Evolutionary conservation across 140 eudicot species (phyloP).

Genomic region (Oenanthe javanica): DNA sequence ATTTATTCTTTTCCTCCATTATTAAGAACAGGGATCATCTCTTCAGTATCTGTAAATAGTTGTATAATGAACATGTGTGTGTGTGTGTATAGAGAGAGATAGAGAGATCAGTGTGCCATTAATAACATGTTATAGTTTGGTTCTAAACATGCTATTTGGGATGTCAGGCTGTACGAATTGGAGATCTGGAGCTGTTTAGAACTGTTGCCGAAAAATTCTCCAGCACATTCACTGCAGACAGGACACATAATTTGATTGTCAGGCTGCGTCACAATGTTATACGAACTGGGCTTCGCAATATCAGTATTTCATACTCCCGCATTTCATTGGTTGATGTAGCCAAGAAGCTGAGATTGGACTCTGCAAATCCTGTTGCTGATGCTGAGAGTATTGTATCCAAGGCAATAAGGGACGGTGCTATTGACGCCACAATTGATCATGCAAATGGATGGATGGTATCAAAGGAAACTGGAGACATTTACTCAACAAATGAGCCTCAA

Average conservation of each 20-base stretch:
- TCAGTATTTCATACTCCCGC: slow-evolving; percentile 86
- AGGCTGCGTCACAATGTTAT: slow-evolving; percentile 92
- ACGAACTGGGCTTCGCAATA: slow-evolving; percentile 81
- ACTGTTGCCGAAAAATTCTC: slow-evolving; percentile 69
- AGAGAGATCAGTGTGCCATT: neutral
- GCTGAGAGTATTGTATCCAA: slow-evolving; percentile 89
- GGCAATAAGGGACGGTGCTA: slow-evolving; percentile 95
- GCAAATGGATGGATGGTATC: slow-evolving; percentile 91
- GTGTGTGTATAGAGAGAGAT: neutral
- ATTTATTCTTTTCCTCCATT: neutral
- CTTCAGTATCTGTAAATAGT: neutral
- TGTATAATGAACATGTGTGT: neutral
- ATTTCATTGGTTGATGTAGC: slow-evolving; percentile 86
- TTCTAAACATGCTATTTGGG: neutral
- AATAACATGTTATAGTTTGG: neutral
- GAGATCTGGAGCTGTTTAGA: slow-evolving; percentile 80
- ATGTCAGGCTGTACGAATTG: slow-evolving; percentile 89
- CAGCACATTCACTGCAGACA: slow-evolving; percentile 58
- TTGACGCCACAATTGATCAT: slow-evolving; percentile 86
- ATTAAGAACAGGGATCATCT: neutral
- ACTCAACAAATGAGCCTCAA: slow-evolving; percentile 89
- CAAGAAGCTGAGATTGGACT: slow-evolving; percentile 69
- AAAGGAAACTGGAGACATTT: slow-evolving; percentile 81
- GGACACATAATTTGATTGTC: slow-evolving; percentile 84
- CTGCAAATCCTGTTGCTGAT: slow-evolving; percentile 81